Evolutionary conservation across 257 asterid species (phyloP), one percentile per base, ranked within the genome.

Genomic region (Solanum lycopersicoides): DNA sequence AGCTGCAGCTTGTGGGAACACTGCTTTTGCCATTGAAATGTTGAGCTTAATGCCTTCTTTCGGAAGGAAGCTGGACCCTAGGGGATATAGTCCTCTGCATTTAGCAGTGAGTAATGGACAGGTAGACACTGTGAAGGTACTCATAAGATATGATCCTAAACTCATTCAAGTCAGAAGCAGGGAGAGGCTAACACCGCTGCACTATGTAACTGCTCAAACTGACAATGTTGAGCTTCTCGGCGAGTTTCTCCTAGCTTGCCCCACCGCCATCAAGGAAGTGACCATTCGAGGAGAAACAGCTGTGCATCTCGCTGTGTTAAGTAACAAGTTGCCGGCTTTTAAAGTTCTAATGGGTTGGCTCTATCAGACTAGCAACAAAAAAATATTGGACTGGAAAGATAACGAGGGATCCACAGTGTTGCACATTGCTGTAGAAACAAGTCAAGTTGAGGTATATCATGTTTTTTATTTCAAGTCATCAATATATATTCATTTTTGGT

Each of bases 291-390:
- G 88, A 25, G 89, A 86, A 12, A 83, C 88, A 6, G 84, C 84
- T 2, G 66, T 84, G 63, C 89, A 89, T 89, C 47, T 84, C 44
- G 87, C 91, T 66, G 88, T 87, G 45, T 68, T 7, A 50, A 65
- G 34, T 16, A 16, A 83, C 37, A 84, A 44, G 7, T 18, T 71
- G 6, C 42, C 59, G 4, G 89, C 89, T 87, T 76, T 89, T 16
- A 71, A 59, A 63, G 85, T 89, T 65, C 83, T 89, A 30, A 30
- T 84, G 12, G 86, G 88, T 16, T 89, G 91, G 91, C 47, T 89
- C 14, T 4, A 56, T 28, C 20, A 84, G 75, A 50, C 89, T 47
- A 34, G 68, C 39, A 65, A 79, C 20, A 45, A 35, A 28, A 42
- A 30, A 1, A 39, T 87, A n/a, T 73, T 84, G 82, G 35, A 84